These are phyloP conservation scores for Ophiostoma ips DNA, from an alignment of 2,329 filamentous ascomycete genomes.

Conservation along the genomic window DNA sequence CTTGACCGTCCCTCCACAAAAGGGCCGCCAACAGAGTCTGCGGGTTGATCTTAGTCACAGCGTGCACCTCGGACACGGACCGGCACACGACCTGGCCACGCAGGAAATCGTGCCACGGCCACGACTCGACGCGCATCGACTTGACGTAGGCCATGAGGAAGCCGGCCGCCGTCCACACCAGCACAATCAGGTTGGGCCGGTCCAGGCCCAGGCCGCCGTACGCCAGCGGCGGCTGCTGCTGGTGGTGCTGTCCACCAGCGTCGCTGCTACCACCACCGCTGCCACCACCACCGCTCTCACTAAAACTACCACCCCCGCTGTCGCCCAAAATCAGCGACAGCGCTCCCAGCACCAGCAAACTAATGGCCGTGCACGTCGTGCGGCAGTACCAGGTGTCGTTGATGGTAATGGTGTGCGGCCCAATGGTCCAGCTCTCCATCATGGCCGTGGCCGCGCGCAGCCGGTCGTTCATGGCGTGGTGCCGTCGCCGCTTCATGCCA, in stretches of 20 bases:
- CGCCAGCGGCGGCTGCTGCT: neutral
- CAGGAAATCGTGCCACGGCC: neutral
- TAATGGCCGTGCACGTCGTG: neutral
- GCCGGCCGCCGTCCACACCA: neutral
- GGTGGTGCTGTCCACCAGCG: too few species aligned
- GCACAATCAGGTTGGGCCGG: neutral
- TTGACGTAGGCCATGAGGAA: neutral
- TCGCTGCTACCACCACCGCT: too few species aligned
- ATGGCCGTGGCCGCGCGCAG: neutral
- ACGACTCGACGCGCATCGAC: neutral
- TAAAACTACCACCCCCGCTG: neutral
- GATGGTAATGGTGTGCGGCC: neutral
- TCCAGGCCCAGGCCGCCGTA: neutral
- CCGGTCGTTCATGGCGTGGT: neutral
- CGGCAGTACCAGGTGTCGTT: slow-evolving; percentile 1
- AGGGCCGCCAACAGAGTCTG: neutral
- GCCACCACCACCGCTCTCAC: too few species aligned
- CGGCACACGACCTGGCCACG: neutral
- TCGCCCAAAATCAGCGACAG: neutral
- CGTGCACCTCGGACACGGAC: neutral
- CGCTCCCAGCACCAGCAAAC: neutral
- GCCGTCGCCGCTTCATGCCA: neutral
- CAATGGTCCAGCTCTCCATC: neutral
- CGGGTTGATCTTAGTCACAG: neutral
- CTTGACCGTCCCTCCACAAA: neutral